A percentile compares a stretch with the other conserved stretches of the same genome.
Conservation (phyloP, 257 asterid species). For the Plantago ovata region DNA sequence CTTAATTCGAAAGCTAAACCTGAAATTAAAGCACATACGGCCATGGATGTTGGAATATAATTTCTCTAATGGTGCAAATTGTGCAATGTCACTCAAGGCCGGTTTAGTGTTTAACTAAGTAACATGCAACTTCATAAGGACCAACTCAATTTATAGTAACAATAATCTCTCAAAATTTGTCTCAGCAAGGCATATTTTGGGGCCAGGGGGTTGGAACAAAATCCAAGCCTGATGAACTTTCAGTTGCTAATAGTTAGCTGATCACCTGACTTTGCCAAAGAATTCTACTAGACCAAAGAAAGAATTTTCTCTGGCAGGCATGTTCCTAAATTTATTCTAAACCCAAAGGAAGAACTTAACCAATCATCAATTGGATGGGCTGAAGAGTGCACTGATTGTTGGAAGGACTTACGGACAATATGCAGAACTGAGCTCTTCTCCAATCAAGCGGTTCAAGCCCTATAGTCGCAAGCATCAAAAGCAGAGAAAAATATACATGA, state of each 20-base stretch:
- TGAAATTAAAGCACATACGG: too few species aligned
- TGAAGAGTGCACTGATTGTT: constrained; percentile 14
- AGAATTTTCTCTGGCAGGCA: constrained; percentile 27
- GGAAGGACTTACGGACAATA: constrained; percentile 25
- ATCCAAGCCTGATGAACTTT: too few species aligned
- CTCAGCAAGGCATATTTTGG: too few species aligned
- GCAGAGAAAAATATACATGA: constrained; percentile 32
- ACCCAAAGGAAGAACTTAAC: constrained; percentile 20
- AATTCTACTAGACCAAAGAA: constrained; percentile 33
- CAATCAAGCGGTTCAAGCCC: constrained; percentile 19
- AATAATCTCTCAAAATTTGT: too few species aligned
- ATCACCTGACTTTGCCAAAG: constrained; percentile 33
- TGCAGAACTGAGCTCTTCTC: constrained; percentile 39
- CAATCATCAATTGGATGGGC: constrained; percentile 29
- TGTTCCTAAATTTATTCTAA: constrained; percentile 22
- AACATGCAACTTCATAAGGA: too few species aligned
- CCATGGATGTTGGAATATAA: too few species aligned
- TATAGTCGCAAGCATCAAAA: constrained; percentile 21
- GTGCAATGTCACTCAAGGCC: too few species aligned
- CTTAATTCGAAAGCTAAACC: too few species aligned
- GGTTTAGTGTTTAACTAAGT: too few species aligned
- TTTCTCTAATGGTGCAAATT: too few species aligned
- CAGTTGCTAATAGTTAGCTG: constrained; percentile 35
- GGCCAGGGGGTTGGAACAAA: too few species aligned
- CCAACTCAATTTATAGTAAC: too few species aligned